A percentile compares a stretch with the other conserved stretches of the same genome.
Conservation (phyloP, 78 protist genomes). For the Cavenderia fasciculata region DNA sequence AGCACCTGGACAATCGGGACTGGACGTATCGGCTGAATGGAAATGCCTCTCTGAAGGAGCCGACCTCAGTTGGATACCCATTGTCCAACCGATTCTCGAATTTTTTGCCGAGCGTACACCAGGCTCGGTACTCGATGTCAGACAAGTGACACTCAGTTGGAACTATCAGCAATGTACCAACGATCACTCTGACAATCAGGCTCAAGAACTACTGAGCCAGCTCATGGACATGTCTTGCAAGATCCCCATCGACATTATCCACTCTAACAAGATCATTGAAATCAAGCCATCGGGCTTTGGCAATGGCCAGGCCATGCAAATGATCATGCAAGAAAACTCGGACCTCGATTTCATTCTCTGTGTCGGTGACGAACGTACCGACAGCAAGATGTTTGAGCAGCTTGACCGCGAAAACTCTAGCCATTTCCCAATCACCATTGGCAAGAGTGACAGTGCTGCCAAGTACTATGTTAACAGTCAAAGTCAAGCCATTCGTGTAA, state of each 20-base stretch:
- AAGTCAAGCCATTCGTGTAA: conserved; percentile 14
- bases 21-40: conserved; percentile 37
- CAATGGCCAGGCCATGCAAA: conserved; percentile 25
- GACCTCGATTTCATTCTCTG: conserved; percentile 45
- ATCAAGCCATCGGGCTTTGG: conserved; percentile 60
- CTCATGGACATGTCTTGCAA: conserved; percentile 44
- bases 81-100: conserved; percentile 33
- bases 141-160: conserved; percentile 14
- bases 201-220: conserved; percentile 34
- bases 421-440: conserved; percentile 50
- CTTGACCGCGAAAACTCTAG: conserved; percentile 24
- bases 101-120: conserved; percentile 48
- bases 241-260: conserved; percentile 45
- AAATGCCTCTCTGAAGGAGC: conserved; percentile 21
- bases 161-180: conserved; percentile 23
- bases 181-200: background rate
- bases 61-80: conserved; percentile 54
- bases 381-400: conserved; percentile 13
- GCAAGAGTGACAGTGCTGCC: conserved; percentile 23
- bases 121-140: background rate
- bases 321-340: conserved; percentile 25
- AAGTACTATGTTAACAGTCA: conserved; percentile 34
- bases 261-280: conserved; percentile 31
- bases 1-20: no score
- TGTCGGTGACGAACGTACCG: conserved; percentile 45